Percentiles rank a stretch among this genome's conserved stretches.
Evolutionary conservation across 257 asterid genomes (phyloP).

Genomic region (Linderniella brevidens): DNA sequence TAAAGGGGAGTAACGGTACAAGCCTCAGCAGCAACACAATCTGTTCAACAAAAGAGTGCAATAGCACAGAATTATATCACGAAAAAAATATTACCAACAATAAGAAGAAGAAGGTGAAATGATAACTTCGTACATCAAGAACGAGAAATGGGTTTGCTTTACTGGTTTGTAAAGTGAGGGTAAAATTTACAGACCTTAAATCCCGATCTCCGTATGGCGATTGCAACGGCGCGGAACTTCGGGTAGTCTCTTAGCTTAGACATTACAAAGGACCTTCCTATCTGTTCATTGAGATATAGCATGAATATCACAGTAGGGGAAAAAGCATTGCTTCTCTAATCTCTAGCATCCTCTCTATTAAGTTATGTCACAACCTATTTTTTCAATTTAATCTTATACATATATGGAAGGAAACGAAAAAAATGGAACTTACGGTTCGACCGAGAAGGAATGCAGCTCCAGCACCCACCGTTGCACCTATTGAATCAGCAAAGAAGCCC

Average conservation of each 20-base stretch:
- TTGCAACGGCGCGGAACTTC: constrained; percentile 23
- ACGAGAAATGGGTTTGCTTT: not conserved
- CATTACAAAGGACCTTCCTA: constrained; percentile 80
- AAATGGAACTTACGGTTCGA: constrained; percentile 52
- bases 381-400: no score
- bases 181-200: not conserved
- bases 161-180: not conserved
- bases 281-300: constrained; percentile 25
- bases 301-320: not conserved
- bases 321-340: no score
- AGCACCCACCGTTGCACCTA: constrained; percentile 92
- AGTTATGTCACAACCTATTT: no score
- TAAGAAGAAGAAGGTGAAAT: not conserved
- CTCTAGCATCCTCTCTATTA: no score
- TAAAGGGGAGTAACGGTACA: constrained; percentile 89
- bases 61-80: constrained; percentile 2
- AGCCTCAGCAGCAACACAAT: constrained; percentile 89
- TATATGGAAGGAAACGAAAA: no score
- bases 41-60: constrained; percentile 20
- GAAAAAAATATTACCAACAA: constrained; percentile 9
- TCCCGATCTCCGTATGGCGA: constrained; percentile 8
- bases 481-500: constrained; percentile 88
- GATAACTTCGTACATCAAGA: not conserved
- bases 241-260: constrained; percentile 91
- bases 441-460: constrained; percentile 95